Evolutionary conservation across 352 stramenopile genomes (phyloP).

Genomic region (Phytophthora pluvialis): DNA sequence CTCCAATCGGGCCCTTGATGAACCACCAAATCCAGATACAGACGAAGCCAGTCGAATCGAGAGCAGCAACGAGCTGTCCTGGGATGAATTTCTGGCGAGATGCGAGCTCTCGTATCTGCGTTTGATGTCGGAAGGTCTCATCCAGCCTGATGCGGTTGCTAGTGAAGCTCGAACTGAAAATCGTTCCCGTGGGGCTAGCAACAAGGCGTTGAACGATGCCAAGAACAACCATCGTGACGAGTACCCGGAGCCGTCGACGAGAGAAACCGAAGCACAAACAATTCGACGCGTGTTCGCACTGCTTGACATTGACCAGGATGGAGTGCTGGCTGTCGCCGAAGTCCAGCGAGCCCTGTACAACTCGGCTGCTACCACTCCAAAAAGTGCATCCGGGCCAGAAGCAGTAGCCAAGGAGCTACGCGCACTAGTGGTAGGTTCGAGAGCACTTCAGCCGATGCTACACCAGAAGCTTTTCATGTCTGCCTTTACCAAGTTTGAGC

Average conservation of each 20-base stretch:
- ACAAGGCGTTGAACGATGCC: not conserved
- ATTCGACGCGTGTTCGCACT: slow-evolving; percentile 63
- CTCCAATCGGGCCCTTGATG: not conserved
- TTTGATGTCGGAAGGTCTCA: slow-evolving; percentile 49
- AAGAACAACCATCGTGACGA: slow-evolving; percentile 3
- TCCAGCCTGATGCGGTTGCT: slow-evolving; percentile 15
- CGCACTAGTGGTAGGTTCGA: slow-evolving; percentile 49
- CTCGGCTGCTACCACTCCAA: slow-evolving; percentile 17
- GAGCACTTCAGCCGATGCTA: slow-evolving; percentile 62
- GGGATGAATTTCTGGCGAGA: slow-evolving; percentile 55
- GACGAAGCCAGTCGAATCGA: not conserved
- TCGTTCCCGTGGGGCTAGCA: not conserved
- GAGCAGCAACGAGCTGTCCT: slow-evolving; percentile 47
- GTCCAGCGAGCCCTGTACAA: slow-evolving; percentile 53
- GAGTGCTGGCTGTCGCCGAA: slow-evolving; percentile 67
- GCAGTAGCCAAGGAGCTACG: slow-evolving; percentile 28
- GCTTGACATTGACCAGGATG: slow-evolving; percentile 65
- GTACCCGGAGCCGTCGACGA: slow-evolving; percentile 12
- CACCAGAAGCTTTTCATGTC: slow-evolving; percentile 67
- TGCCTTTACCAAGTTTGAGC: slow-evolving; percentile 68
- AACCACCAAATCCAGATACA: not conserved
- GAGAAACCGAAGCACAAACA: slow-evolving; percentile 50
- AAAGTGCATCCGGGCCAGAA: not conserved
- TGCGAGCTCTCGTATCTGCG: slow-evolving; percentile 56
- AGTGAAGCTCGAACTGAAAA: not conserved